These are phyloP conservation scores for Ichthyophthirius multifiliis DNA, from an alignment of 169 alveolate genomes.

Conservation along the genomic window DNA sequence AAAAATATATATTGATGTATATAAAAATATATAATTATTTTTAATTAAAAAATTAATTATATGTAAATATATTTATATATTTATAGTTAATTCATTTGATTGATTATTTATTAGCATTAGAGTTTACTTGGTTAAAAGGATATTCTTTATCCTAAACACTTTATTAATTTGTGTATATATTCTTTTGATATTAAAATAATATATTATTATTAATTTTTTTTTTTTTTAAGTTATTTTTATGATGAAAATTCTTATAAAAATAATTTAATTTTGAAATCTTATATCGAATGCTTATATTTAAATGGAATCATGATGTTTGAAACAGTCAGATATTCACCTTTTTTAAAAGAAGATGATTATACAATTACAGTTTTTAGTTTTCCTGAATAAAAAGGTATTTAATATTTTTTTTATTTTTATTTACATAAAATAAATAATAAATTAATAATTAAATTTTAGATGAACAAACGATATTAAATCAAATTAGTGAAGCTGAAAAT, in stretches of 20 bases:
- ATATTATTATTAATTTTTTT: not conserved
- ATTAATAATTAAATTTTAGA: not conserved
- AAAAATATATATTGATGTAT: too few relatives aligned
- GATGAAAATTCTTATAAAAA: conserved; percentile 10
- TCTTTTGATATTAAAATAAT: not conserved
- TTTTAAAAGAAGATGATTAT: conserved; percentile 14
- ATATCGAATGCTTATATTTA: not conserved
- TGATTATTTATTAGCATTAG: not conserved
- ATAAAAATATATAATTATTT: too few relatives aligned
- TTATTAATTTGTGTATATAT: not conserved
- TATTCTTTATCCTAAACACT: conserved; percentile 2
- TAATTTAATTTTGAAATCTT: not conserved
- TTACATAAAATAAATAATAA: not conserved
- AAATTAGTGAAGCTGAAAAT: not conserved
- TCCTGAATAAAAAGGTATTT: not conserved
- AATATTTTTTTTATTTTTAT: not conserved
- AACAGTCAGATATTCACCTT: not conserved
- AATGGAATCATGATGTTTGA: not conserved
- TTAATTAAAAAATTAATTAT: not conserved
- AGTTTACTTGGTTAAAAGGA: conserved; percentile 4
- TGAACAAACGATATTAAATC: not conserved
- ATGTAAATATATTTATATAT: not conserved
- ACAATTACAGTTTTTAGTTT: not conserved
- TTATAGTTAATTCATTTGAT: not conserved
- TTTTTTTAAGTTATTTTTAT: not conserved